These are phyloP conservation scores for Tilletiopsis washingtonensis DNA, from an alignment of 1,284 basidiomycete genomes.

Conservation along the genomic window DNA sequence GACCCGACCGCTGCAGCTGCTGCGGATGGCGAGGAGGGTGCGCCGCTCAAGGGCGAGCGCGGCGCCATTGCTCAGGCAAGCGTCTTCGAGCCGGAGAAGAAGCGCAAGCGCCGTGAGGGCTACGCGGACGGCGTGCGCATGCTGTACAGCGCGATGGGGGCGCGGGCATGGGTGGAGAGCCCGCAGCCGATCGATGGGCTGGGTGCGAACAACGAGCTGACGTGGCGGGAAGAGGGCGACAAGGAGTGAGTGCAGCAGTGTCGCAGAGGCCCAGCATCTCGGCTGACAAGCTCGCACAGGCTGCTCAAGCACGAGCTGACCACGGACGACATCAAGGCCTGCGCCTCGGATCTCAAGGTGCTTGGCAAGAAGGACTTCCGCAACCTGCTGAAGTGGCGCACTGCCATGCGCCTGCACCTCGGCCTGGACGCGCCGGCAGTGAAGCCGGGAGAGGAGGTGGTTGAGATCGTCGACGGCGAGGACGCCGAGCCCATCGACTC, in stretches of 20 bases:
- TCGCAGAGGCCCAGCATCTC: background rate
- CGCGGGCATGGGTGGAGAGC: slow-evolving; percentile 64
- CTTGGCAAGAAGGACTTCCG: slow-evolving; percentile 98
- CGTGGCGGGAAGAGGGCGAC: slow-evolving; percentile 59
- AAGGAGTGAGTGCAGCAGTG: slow-evolving; percentile 54
- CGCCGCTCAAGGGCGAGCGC: slow-evolving; percentile 29
- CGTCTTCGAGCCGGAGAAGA: slow-evolving; percentile 96
- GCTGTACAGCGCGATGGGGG: slow-evolving; percentile 69
- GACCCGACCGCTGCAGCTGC: slow-evolving; percentile 42
- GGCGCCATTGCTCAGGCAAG: slow-evolving; percentile 53
- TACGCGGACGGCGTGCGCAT: slow-evolving; percentile 93
- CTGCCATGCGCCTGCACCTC: slow-evolving; percentile 63
- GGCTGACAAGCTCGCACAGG: background rate
- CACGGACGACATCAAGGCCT: slow-evolving; percentile 69
- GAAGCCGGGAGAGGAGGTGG: slow-evolving; percentile 16
- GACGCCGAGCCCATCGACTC: slow-evolving; percentile 57
- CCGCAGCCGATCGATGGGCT: slow-evolving; percentile 60
- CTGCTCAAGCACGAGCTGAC: slow-evolving; percentile 54
- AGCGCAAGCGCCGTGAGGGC: slow-evolving; percentile 82
- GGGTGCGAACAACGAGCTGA: slow-evolving; percentile 74
- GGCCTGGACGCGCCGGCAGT: slow-evolving; percentile 28
- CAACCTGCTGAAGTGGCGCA: slow-evolving; percentile 74
- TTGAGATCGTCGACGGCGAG: slow-evolving; percentile 53
- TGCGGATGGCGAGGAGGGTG: slow-evolving; percentile 4
- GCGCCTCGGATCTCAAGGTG: slow-evolving; percentile 88